Percentiles rank a stretch among this genome's conserved stretches.
These are phyloP conservation scores for Microbotryum saponariae DNA, from an alignment of 1,284 basidiomycete genomes.

Conservation along the genomic window DNA sequence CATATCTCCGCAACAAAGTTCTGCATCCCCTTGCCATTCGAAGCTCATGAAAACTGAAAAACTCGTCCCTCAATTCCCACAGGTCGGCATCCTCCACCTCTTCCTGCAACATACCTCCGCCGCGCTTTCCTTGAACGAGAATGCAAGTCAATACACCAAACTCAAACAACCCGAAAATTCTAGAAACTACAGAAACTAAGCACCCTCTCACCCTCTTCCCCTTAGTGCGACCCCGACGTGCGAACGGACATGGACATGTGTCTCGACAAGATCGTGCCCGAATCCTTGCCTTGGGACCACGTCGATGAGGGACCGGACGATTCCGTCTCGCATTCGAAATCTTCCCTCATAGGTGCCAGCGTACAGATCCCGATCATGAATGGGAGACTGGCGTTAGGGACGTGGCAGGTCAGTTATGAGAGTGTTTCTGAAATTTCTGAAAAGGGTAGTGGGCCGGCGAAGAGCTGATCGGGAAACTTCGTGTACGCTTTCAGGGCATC, in stretches of 20 bases:
- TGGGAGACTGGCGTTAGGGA: conserved; percentile 16
- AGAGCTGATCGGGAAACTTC: too few species aligned
- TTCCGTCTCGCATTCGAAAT: conserved; percentile 40
- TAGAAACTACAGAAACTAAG: not conserved
- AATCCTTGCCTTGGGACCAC: conserved; percentile 41
- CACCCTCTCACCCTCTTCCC: too few species aligned
- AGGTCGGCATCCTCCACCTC: conserved; percentile 39
- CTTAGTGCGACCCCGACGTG: conserved; percentile 41
- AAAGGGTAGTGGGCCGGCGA: not conserved
- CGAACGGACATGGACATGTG: conserved; percentile 42
- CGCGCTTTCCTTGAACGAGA: conserved; percentile 29
- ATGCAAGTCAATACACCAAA: conserved; percentile 11
- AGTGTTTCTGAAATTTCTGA: conserved; percentile 1
- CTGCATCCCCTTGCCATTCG: not conserved
- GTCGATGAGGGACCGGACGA: conserved; percentile 40
- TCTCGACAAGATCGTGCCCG: conserved; percentile 40
- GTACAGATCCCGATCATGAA: conserved; percentile 41
- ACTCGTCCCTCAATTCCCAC: not conserved
- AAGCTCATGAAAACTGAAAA: not conserved
- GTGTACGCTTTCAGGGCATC: conserved; percentile 20
- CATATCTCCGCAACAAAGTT: not conserved
- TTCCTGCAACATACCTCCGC: conserved; percentile 31
- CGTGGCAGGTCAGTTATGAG: conserved; percentile 11
- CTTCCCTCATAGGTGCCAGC: conserved; percentile 39
- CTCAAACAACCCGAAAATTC: too few species aligned